phyloP scores from a whole-genome alignment of 2,329 filamentous ascomycete genomes.

The Biscogniauxia sp. region DNA sequence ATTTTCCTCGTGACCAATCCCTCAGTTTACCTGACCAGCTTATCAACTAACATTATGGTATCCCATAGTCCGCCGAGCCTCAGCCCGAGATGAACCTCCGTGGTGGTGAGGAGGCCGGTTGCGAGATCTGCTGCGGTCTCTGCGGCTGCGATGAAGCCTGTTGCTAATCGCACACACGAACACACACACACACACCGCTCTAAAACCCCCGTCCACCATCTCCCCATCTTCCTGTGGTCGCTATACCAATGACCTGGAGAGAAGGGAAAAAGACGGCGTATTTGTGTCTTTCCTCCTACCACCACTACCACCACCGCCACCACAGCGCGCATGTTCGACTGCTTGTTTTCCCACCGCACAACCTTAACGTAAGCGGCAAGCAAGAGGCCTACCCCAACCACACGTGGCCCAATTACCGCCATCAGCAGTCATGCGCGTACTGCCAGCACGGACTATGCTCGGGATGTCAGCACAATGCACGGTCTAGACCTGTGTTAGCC shows the following conservation, averaged over 20 bases:
- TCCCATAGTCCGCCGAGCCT: constrained; percentile 37
- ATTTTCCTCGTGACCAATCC: background rate
- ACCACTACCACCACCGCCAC: background rate
- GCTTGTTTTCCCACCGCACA: no score
- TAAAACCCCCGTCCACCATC: no score
- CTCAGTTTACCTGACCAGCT: constrained; percentile 1
- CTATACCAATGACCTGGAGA: no score
- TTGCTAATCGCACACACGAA: constrained; percentile 35
- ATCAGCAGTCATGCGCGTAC: background rate
- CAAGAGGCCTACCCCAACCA: background rate
- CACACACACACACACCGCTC: background rate
- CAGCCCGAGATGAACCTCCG: constrained; percentile 43
- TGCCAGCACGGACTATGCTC: background rate
- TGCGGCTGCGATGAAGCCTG: constrained; percentile 44
- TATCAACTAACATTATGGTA: constrained; percentile 4
- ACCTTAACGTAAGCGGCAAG: background rate
- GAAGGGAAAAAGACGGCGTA: background rate
- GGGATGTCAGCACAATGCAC: background rate
- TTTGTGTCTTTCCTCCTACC: background rate
- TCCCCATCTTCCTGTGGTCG: no score
- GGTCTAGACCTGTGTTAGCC: no score
- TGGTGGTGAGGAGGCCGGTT: constrained; percentile 45
- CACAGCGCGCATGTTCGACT: no score
- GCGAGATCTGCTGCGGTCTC: constrained; percentile 46
- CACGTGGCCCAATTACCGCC: background rate